Base-by-base conservation (phyloP, 768 basidiomycete genomes). In the Pisolithus orientalis region DNA sequence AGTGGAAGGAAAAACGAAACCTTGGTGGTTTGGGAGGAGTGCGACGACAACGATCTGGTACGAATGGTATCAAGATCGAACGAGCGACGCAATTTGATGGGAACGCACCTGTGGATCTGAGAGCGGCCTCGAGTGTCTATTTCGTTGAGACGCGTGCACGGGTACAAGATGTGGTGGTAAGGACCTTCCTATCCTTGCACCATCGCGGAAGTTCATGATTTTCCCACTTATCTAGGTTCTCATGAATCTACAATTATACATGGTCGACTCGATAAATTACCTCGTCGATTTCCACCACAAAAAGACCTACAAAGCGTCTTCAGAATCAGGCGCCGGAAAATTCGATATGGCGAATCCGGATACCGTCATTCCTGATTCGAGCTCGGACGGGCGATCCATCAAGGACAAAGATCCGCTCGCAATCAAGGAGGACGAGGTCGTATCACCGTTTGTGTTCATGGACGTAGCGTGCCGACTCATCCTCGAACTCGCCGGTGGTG, bases 211-310 rank as follows among this genome's bases (percentile, higher is more conserved):
- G 34, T 10, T 14, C 28, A 51, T n/a, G 4, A 38, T 6, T 38
- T 52, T 46, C 21, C 1, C 62, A 6, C 32, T 37, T 21, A 25
- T 37, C 9, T 24, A 94, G 93, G 84, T 96, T 6, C 75, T 96
- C 34, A 97, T 97, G 94, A 96, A 99, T 68, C 79, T 99, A 1
- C 94, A 97, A 61, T 79, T 98, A 38, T 99, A 98, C 67, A 89
- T 91, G 78, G 92, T 99, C 17, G 95, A 99, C 65, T 84, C 85
- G 24, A 84, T 85, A 67, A 97, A 97, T 71, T 98, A 97, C 70
- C 80, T 99, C 28, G 96, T 99, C 52, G 95, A 98, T 66, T 99
- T 99, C 72, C 87, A 96, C 61, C 94, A 98, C 74, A 92, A 96
- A 68, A 94, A 92, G 65, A 89, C 93, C 48, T 96, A 97, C 70